Evolutionary conservation across 495 filamentous ascomycete species (phyloP).

Genomic region (Parmelia sp.): DNA sequence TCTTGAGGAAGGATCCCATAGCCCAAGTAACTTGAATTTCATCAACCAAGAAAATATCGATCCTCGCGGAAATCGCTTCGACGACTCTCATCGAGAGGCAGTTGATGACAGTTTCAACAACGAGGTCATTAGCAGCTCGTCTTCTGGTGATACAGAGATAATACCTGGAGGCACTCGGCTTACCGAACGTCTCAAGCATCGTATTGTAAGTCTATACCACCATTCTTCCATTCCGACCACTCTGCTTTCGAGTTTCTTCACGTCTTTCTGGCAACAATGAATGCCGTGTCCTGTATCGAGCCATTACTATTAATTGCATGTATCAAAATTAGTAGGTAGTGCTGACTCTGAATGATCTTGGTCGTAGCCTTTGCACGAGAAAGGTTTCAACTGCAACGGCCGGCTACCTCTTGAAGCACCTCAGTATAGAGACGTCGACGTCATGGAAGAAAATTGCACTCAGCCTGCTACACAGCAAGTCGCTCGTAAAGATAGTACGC

Average conservation of each 20-base stretch:
- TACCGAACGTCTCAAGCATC: neutral
- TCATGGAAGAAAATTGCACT: conserved; percentile 40
- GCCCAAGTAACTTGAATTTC: neutral
- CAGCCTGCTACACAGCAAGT: conserved; percentile 74
- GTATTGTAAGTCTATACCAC: conserved; percentile 8
- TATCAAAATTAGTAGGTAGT: neutral
- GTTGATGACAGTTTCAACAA: neutral
- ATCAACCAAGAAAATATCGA: neutral
- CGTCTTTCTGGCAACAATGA: neutral
- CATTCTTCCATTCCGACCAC: neutral
- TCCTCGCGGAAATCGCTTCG: neutral
- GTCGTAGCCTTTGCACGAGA: conserved; percentile 18
- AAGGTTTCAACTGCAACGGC: conserved; percentile 23
- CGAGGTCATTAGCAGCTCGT: neutral
- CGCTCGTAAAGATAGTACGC: conserved; percentile 66
- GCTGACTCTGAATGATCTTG: no score
- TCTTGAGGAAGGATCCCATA: neutral
- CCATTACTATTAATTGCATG: neutral
- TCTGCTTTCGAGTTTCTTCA: neutral
- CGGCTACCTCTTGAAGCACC: conserved; percentile 18
- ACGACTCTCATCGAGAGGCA: neutral
- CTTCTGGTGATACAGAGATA: conserved; percentile 6
- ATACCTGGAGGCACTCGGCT: conserved; percentile 8
- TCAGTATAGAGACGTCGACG: neutral
- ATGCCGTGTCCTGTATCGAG: neutral